Conservation (phyloP, 108 stramenopile genomes). For the Skeletonema marinoi region DNA sequence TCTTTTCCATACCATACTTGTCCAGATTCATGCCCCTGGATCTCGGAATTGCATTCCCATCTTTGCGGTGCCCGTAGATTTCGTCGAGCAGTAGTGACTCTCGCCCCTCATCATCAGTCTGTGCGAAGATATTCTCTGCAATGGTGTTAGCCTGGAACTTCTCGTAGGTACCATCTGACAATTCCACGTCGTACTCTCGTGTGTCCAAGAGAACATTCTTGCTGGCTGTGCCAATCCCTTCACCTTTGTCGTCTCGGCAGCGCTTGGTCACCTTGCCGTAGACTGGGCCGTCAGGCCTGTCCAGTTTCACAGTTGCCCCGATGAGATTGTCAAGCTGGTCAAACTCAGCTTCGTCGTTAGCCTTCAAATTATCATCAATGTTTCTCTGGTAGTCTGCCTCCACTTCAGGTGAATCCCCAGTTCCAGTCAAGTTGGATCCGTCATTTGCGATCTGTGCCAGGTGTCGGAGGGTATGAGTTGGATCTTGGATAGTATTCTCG, state of each 20-base stretch:
- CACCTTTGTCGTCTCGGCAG: neutral
- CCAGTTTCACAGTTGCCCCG: neutral
- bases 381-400: too few relatives aligned
- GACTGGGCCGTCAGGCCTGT: neutral
- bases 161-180: constrained; percentile 36
- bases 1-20: neutral
- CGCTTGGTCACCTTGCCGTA: neutral
- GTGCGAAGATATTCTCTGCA: constrained; percentile 46
- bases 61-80: constrained; percentile 30
- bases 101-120: constrained; percentile 45
- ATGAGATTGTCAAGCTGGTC: constrained; percentile 8
- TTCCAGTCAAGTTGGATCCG: neutral
- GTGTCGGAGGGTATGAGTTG: neutral
- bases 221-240: constrained; percentile 25
- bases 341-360: constrained; percentile 6
- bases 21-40: neutral
- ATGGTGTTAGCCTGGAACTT: constrained; percentile 47
- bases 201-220: constrained; percentile 50
- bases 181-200: constrained; percentile 33
- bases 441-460: neutral
- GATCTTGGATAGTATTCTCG: neutral
- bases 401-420: too few relatives aligned
- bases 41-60: constrained; percentile 4
- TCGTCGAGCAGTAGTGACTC: constrained; percentile 21
- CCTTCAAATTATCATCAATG: neutral